Evolutionary conservation across 257 asterid genomes (phyloP).

Genomic region (Avicennia marina): DNA sequence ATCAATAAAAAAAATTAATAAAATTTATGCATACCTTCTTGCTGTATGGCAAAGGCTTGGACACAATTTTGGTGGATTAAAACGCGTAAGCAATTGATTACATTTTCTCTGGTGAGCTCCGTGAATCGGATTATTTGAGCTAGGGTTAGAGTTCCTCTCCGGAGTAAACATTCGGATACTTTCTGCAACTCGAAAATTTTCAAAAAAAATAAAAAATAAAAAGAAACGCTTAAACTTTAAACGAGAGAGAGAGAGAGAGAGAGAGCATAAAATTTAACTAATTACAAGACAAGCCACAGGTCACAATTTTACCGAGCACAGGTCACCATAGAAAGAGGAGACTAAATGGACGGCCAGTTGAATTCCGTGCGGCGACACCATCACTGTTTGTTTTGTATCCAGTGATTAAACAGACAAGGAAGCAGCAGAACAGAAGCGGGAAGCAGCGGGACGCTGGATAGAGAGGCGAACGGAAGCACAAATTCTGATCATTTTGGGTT

Average conservation of each 20-base stretch:
- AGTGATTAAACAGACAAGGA: not conserved
- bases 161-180: constrained; percentile 74
- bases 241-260: not conserved
- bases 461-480: too few species aligned
- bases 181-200: constrained; percentile 40
- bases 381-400: constrained; percentile 18
- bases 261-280: not conserved
- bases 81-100: constrained; percentile 65
- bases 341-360: constrained; percentile 57
- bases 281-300: too few species aligned
- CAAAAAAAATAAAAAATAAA: not conserved
- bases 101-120: constrained; percentile 54
- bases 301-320: constrained; percentile 40
- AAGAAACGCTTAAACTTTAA: not conserved
- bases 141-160: constrained; percentile 59
- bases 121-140: constrained; percentile 46
- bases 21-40: constrained; percentile 42
- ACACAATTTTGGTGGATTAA: constrained; percentile 82
- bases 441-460: too few species aligned
- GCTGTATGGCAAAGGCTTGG: constrained; percentile 59
- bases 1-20: not conserved
- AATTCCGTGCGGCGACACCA: constrained; percentile 64
- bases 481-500: too few species aligned
- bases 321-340: constrained; percentile 62
- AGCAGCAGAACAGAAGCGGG: too few species aligned